Base-by-base conservation (phyloP, 371 early-diverging fungal species). In the Dinochytrium kinnereticum region DNA sequence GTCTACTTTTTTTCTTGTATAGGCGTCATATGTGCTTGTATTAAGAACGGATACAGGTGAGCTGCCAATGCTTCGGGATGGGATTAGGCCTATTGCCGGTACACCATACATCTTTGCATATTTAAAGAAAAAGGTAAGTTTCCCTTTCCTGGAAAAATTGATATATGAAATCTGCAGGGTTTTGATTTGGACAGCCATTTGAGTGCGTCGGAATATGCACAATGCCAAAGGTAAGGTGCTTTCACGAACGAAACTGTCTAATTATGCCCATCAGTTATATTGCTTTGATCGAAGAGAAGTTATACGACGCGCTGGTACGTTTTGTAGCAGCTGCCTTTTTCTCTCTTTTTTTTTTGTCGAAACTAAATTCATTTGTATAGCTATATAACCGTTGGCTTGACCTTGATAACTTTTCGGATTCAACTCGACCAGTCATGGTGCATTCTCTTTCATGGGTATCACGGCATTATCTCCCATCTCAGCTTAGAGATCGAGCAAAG, bases 21-120 rank as follows among this genome's bases (percentile, higher is more conserved):
- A n/a, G n/a, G n/a, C n/a, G 15, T 21, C 19, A 26, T 44, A 50
- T 19, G 2, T 66, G 68, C 24, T 19, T 31, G 66, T 24, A 34
- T 19, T 59, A 44, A 36, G 30, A 38, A 7, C 44, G 1, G 13
- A 17, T 21, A 15, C 65, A 77, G 84, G 84, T 17, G 81, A 84
- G 71, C 74, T 84, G 1, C 84, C 84, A 0, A 61, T 84, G 61
- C 71, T 84, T 7, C 44, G 78, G n/a, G 80, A 77, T 44, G 76
- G 79, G 17, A 64, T 71, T 39, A 74, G 78, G 69, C 77, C 78
- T 2, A 66, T 84, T 26, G 78, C 78, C 0, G 84, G 84, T 5
- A 71, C 72, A 0, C 59, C 53, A 21, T 70, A 72, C 44, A 81
- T 80, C 55, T 75, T 81, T 39, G 37, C 68, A 28, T 67, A 79